Conservation (phyloP, 768 basidiomycete genomes). For the Boletus pseudopeckii region DNA sequence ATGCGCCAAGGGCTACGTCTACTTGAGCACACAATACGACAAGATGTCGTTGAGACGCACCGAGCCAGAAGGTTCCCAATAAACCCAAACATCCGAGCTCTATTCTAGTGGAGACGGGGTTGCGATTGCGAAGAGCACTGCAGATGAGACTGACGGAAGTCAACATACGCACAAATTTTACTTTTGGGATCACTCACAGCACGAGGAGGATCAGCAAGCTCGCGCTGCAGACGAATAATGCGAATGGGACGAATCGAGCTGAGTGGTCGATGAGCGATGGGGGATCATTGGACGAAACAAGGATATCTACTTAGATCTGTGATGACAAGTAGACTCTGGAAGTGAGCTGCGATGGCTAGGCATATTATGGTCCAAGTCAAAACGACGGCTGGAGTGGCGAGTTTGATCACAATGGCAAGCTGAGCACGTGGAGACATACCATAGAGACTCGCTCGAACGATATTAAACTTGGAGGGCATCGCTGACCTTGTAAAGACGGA, state of each 20-base stretch:
- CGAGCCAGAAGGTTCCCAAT: slow-evolving; percentile 75
- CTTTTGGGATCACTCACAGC: slow-evolving; percentile 46
- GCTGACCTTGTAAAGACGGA: slow-evolving; percentile 34
- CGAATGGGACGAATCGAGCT: slow-evolving; percentile 88
- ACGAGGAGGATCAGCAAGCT: slow-evolving; percentile 65
- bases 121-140: slow-evolving; percentile 60
- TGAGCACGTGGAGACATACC: slow-evolving; percentile 37
- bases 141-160: slow-evolving; percentile 51
- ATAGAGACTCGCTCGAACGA: slow-evolving; percentile 64
- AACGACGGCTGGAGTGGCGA: slow-evolving; percentile 47
- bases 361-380: slow-evolving; percentile 76
- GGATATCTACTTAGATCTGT: slow-evolving; percentile 72
- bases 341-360: slow-evolving; percentile 75
- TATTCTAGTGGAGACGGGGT: slow-evolving; percentile 75
- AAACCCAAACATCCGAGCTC: slow-evolving; percentile 72
- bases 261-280: slow-evolving; percentile 6
- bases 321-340: slow-evolving; percentile 64
- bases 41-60: slow-evolving; percentile 39
- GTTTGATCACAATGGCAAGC: slow-evolving; percentile 4
- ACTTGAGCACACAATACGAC: slow-evolving; percentile 9
- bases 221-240: slow-evolving; percentile 73
- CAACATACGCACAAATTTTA: slow-evolving; percentile 1
- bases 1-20: slow-evolving; percentile 64
- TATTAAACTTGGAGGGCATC: slow-evolving; percentile 74
- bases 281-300: neutral